These are phyloP conservation scores for Corchorus capsularis DNA, from an alignment of 345 rosid species.

Conservation along the genomic window DNA sequence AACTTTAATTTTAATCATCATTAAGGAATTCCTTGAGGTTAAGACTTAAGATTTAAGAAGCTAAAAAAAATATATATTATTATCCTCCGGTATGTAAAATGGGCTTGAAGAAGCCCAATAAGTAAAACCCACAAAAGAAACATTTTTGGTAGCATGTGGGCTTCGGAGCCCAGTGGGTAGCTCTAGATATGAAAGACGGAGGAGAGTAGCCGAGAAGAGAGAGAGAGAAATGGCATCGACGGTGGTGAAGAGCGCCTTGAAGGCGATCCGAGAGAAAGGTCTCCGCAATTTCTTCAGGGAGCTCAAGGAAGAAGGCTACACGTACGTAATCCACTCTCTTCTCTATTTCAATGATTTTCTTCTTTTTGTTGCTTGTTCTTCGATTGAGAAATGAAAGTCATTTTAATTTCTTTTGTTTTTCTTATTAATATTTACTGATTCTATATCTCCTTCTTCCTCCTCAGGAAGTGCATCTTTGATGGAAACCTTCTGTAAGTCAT, in stretches of 20 bases:
- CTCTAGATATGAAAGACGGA: background rate
- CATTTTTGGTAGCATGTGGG: background rate
- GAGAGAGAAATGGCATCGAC: slow-evolving; percentile 65
- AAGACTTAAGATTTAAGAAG: too few relatives aligned
- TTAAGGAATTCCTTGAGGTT: too few relatives aligned
- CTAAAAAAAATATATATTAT: too few relatives aligned
- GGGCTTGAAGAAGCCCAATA: too few relatives aligned
- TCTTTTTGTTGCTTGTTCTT: background rate
- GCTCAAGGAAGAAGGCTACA: slow-evolving; percentile 75
- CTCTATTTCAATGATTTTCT: background rate
- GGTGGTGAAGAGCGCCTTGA: slow-evolving; percentile 66
- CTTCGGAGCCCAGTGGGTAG: background rate
- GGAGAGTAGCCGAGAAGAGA: background rate
- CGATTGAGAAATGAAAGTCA: background rate
- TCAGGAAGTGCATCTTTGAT: slow-evolving; percentile 18
- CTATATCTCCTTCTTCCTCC: too few relatives aligned
- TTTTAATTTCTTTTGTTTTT: background rate
- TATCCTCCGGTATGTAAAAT: too few relatives aligned
- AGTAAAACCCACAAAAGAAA: too few relatives aligned
- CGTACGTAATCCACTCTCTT: slow-evolving; percentile 39
- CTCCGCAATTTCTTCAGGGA: slow-evolving; percentile 60
- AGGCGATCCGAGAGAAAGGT: slow-evolving; percentile 74
- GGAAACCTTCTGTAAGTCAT: slow-evolving; percentile 17
- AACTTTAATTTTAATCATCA: too few relatives aligned
- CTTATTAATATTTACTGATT: background rate